These are phyloP conservation scores for Epichloe baconii DNA, from an alignment of 2,329 filamentous ascomycete species.

Conservation along the genomic window DNA sequence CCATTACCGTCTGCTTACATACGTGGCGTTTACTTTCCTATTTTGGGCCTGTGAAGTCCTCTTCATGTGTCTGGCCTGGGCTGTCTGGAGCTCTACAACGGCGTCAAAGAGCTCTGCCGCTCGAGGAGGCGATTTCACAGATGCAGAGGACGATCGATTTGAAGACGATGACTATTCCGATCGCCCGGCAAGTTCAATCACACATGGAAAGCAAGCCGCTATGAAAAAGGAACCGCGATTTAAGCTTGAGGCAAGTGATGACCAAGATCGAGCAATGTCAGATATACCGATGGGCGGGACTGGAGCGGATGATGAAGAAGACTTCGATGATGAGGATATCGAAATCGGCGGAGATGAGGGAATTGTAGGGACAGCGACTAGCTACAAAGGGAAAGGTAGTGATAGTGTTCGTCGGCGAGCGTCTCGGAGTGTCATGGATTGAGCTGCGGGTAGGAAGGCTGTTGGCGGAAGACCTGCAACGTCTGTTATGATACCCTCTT, in stretches of 20 bases:
- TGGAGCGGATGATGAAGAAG: slow-evolving; percentile 35
- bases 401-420: slow-evolving; percentile 19
- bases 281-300: slow-evolving; percentile 22
- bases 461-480: neutral
- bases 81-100: slow-evolving; percentile 31
- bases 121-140: slow-evolving; percentile 4
- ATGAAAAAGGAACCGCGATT: slow-evolving; percentile 27
- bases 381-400: slow-evolving; percentile 29
- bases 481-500: slow-evolving; percentile 3
- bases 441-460: slow-evolving; percentile 1
- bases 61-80: slow-evolving; percentile 54
- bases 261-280: slow-evolving; percentile 15
- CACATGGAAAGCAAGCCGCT: slow-evolving; percentile 26
- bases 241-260: slow-evolving; percentile 22
- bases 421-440: slow-evolving; percentile 14
- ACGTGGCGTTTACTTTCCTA: slow-evolving; percentile 49
- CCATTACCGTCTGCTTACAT: slow-evolving; percentile 59
- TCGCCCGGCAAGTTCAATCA: slow-evolving; percentile 30
- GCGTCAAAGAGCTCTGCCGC: slow-evolving; percentile 5
- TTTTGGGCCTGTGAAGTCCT: slow-evolving; percentile 71
- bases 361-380: slow-evolving; percentile 42
- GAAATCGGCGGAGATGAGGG: slow-evolving; percentile 15
- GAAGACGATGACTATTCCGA: slow-evolving; percentile 22
- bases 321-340: slow-evolving; percentile 25
- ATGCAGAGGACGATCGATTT: slow-evolving; percentile 10